Evolutionary conservation across 2,329 filamentous ascomycete genomes (phyloP), one percentile per base, ranked within the genome.

Genomic region (Xylogone sp.): DNA sequence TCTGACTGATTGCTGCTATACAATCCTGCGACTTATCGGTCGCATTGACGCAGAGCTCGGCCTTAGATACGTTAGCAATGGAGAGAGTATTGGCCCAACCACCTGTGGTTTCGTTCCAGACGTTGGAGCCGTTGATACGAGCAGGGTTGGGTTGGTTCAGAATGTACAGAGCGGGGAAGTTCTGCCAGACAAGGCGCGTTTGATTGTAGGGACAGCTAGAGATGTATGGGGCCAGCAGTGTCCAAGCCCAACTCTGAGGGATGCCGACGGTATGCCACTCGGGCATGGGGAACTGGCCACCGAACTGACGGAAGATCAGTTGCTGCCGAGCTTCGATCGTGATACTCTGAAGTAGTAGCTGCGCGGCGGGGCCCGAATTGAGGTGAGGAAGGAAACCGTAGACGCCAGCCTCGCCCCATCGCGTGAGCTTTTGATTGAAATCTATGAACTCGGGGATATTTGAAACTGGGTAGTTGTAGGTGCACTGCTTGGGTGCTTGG

Each of bases 161-260:
- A 46, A 94, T 75, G 59, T 78, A 75, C 16, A 94, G 71, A 0
- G 80, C 77, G 0, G 89, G 90, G 72, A 89, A 92, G 73, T 95
- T 95, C 66, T 93, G 87, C 89, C 90, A 95, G 21, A 83, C 78
- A 24, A 95, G 74, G 6, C 88, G 82, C 1, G 88, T 93, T 59
- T 86, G 83, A 65, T 86, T 82, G 43, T 70, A 71, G 0, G 90
- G 89, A 67, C 90, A 95, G 4, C 78, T 85, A 31, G 81, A 84
- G 67, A 95, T 92, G 69, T 91, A 91, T 0, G 88, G 90, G 0
- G 90, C 88, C 3, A 94, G 75, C 20, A 90, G 76, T 0, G 88
- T 87, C 90, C 90, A 95, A 0, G 84, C 82, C 88, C 89, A 95
- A 0, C 85, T 89, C 67, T 95, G 90, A 0, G 88, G 89, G 21